These are phyloP conservation scores for Flaveria trinervia DNA, from an alignment of 129 eudicot species.

Conservation along the genomic window DNA sequence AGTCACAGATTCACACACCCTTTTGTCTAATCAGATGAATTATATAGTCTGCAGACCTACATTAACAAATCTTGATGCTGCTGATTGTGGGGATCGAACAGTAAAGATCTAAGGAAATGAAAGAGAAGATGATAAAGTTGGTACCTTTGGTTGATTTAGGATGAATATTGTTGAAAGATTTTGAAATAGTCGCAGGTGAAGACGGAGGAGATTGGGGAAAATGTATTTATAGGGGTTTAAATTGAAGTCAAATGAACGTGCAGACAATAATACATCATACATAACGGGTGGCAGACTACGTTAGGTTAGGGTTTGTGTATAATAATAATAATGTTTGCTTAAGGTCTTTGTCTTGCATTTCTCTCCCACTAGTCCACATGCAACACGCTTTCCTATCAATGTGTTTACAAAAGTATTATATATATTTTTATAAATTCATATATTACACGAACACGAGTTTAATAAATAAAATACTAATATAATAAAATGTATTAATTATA, in stretches of 20 bases:
- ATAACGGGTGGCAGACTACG: background rate
- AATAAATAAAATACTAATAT: no score
- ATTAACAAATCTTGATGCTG: background rate
- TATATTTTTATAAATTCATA: no score
- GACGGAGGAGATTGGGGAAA: background rate
- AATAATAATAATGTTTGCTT: no score
- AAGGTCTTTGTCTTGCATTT: no score
- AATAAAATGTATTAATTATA: no score
- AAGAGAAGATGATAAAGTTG: constrained; percentile 4
- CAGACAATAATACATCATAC: constrained; percentile 29
- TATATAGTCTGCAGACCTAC: background rate
- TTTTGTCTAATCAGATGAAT: constrained; percentile 12
- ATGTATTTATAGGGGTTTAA: constrained; percentile 7
- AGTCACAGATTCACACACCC: background rate
- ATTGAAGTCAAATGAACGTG: constrained; percentile 42
- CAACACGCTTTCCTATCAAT: no score
- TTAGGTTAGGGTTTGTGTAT: no score
- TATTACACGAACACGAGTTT: no score
- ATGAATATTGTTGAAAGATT: background rate
- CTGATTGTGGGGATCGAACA: constrained; percentile 3
- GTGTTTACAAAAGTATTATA: no score
- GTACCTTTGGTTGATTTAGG: constrained; percentile 16
- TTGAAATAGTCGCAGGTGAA: constrained; percentile 19
- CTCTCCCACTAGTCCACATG: no score
- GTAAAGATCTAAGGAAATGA: background rate